Percentiles rank a stretch among this genome's conserved stretches.
These are phyloP conservation scores for Fusarium fujikuroi DNA, from an alignment of 2,329 filamentous ascomycete genomes.

Conservation along the genomic window DNA sequence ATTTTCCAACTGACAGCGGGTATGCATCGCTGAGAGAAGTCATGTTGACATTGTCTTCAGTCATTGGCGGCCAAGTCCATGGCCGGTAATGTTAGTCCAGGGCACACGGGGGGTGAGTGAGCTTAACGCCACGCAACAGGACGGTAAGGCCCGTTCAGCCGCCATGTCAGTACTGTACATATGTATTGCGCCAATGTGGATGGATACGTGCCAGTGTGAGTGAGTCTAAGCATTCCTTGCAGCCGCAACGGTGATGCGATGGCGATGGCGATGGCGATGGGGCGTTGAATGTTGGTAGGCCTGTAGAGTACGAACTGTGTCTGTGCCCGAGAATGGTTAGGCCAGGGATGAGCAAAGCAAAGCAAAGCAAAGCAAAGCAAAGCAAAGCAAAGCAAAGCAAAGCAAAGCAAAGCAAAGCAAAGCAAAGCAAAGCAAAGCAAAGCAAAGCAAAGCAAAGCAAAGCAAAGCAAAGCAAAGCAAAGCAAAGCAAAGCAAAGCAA, in stretches of 20 bases:
- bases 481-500: too few relatives aligned
- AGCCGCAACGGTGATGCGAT: slow-evolving; percentile 12
- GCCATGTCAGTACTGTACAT: neutral
- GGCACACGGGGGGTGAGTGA: slow-evolving; percentile 5
- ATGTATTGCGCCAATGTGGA: neutral
- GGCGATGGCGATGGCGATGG: neutral
- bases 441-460: too few relatives aligned
- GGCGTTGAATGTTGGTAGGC: slow-evolving; percentile 10
- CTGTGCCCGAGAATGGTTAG: slow-evolving; percentile 6
- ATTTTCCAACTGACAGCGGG: neutral
- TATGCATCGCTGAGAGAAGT: neutral
- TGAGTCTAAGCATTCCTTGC: slow-evolving; percentile 1
- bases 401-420: too few relatives aligned
- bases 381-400: too few relatives aligned
- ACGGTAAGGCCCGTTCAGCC: slow-evolving; percentile 23
- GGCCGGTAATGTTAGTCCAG: slow-evolving; percentile 6
- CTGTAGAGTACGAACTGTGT: slow-evolving; percentile 7
- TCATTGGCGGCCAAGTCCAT: neutral
- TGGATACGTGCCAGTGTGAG: neutral
- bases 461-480: too few relatives aligned
- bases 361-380: neutral
- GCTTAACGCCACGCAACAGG: slow-evolving; percentile 19
- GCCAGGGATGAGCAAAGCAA: neutral
- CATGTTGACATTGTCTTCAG: neutral
- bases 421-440: too few relatives aligned